Percentiles rank a stretch among this genome's conserved stretches.
Evolutionary conservation across 2,329 filamentous ascomycete species (phyloP).

Genomic region (Fusarium napiforme): DNA sequence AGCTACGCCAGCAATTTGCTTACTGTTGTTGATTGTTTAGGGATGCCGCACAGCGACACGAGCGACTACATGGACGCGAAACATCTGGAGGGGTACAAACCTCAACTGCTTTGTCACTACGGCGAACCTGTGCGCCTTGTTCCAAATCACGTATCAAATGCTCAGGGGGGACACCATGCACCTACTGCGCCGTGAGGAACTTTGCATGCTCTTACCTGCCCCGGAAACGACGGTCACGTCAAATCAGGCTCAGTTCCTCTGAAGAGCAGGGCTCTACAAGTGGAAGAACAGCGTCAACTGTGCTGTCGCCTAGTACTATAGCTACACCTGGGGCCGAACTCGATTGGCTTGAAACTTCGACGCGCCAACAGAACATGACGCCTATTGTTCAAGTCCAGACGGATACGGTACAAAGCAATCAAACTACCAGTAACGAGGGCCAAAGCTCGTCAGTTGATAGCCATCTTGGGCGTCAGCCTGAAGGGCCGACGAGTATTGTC

Average conservation of each 20-base stretch:
- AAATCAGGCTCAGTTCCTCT: too few relatives aligned
- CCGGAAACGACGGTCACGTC: neutral
- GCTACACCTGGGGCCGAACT: neutral
- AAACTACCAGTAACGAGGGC: neutral
- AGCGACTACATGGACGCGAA: neutral
- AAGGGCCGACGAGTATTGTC: neutral
- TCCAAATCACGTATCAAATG: neutral
- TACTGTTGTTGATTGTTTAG: accelerated
- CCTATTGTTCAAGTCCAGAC: neutral
- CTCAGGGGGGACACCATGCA: neutral
- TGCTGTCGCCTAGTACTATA: neutral
- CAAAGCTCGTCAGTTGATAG: neutral
- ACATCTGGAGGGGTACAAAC: neutral
- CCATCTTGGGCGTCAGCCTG: neutral
- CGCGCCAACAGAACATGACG: neutral
- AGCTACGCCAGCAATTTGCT: neutral
- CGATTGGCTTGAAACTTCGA: neutral
- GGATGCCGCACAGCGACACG: neutral
- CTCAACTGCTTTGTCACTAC: neutral
- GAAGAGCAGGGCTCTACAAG: neutral
- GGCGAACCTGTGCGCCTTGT: neutral
- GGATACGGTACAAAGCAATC: neutral
- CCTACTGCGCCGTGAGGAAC: neutral
- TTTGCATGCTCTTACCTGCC: neutral
- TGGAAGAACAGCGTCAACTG: neutral